Evolutionary conservation across 805 yeast genomes (phyloP), one percentile per base, ranked within the genome.

Genomic region (Kluyveromyces dobzhanskii): DNA sequence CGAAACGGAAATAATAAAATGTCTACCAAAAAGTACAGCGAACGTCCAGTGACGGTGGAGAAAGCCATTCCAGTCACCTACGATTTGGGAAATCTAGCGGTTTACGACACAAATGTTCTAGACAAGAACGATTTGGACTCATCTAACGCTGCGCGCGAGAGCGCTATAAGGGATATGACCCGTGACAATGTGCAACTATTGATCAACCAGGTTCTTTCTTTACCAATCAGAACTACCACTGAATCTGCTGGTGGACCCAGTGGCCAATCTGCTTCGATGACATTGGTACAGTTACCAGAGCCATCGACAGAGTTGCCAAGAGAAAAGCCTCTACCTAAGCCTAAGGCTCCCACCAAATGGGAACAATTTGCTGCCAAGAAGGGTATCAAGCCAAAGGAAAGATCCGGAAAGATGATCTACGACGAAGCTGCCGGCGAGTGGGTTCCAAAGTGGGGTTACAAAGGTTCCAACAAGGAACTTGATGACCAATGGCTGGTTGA

Each of bases 391-490:
- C 75, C 94, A 65, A 88, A 85, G 71, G 85, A 84, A 44, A 87
- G 81, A 61, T 80, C 84, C 21, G 96, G 95, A 34, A 92, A 85
- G 66, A 69, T 80, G 75, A 86, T 85, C 1, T 92, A 67, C 53
- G 95, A 92, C 62, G 97, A 92, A 62, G 92, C 75, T 24, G 66
- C 75, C 23, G 88, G 90, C 37, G 88, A 87, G 64, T 92, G 98
- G 98, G 95, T 82, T 44, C 90, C 94, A 53, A 90, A 87, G 64
- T 92, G 98, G 98, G 99, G 99, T 44, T 90, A 82, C 69, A 80
- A 83, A 48, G 97, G 97, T 56, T 77, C 78, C 64, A 92, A 92
- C 65, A 90, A 92, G 66, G 76, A 78, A 40, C 56, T 79, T 50
- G 97, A 90, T 54, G 66, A 73, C 54, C 97, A 92, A 64, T 92